Conservation (phyloP, 2,329 filamentous ascomycete genomes). For the Aspergillus sp. region DNA sequence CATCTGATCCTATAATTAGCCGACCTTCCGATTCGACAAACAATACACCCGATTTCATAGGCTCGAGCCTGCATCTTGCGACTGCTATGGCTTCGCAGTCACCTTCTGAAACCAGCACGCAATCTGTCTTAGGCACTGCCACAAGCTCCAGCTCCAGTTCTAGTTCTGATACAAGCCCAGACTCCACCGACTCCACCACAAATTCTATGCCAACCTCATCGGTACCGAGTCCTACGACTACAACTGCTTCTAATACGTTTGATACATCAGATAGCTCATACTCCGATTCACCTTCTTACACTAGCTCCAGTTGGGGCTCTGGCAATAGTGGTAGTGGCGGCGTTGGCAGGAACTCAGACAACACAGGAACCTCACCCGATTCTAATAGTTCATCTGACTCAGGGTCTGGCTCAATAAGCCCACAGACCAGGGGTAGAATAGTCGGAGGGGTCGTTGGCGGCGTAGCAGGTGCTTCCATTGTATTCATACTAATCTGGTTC, state of each 20-base stretch:
- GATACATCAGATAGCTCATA: background rate
- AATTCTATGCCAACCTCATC: background rate
- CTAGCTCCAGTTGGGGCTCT: background rate
- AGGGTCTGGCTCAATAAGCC: conserved; percentile 19
- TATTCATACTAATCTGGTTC: conserved; percentile 5
- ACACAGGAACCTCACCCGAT: background rate
- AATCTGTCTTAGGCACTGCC: background rate
- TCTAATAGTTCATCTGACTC: background rate
- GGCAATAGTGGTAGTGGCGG: background rate
- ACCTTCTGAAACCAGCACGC: background rate
- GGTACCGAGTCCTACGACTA: conserved; percentile 4
- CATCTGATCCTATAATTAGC: background rate
- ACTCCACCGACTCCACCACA: background rate
- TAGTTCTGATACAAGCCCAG: background rate
- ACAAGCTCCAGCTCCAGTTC: background rate
- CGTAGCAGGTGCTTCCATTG: conserved; percentile 51
- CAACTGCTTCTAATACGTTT: background rate
- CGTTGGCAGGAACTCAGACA: background rate
- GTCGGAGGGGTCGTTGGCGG: conserved; percentile 65
- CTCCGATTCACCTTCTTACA: background rate
- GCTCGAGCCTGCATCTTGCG: conserved; percentile 2
- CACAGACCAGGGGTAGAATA: conserved; percentile 51
- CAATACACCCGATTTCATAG: background rate
- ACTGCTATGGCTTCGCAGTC: background rate
- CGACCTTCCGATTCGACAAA: background rate